Percentiles rank a stretch among this genome's conserved stretches.
Conservation (phyloP, 2,329 filamentous ascomycete species). For the Thelonectria discophora region DNA sequence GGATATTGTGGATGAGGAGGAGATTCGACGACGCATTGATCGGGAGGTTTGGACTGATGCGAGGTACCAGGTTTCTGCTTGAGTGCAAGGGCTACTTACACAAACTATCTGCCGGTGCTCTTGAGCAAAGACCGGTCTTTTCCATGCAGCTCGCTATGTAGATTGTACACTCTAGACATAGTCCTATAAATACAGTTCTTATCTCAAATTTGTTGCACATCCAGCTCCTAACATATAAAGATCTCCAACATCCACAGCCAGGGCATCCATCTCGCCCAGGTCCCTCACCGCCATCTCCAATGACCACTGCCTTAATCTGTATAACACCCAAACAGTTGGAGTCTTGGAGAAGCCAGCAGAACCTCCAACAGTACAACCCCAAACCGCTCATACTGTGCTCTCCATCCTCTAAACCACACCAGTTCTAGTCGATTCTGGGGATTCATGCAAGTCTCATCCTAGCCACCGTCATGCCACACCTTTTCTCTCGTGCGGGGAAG, state of each 20-base stretch:
- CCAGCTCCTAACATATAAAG: no score
- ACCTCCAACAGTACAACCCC: no score
- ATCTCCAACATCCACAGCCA: no score
- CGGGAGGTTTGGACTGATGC: slow-evolving; percentile 21
- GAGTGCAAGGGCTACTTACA: neutral
- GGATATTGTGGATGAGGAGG: slow-evolving; percentile 25
- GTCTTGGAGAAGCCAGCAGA: neutral
- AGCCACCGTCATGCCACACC: neutral
- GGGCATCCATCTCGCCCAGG: no score
- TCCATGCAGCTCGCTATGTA: no score
- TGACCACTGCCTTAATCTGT: neutral
- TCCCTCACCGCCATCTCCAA: no score
- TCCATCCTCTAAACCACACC: neutral
- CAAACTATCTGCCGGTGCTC: no score
- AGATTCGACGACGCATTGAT: slow-evolving; percentile 20
- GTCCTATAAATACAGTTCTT: no score
- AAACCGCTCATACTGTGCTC: neutral
- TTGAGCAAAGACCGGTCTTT: neutral
- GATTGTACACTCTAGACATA: no score
- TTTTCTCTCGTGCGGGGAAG: slow-evolving; percentile 15
- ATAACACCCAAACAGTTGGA: neutral
- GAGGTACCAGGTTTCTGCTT: neutral
- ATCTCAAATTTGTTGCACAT: no score
- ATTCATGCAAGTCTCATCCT: neutral
- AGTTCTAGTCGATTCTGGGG: slow-evolving; percentile 5